Evolutionary conservation across 2,329 filamentous ascomycete genomes (phyloP), one percentile per base, ranked within the genome.

Genomic region (Penicillium sp.): DNA sequence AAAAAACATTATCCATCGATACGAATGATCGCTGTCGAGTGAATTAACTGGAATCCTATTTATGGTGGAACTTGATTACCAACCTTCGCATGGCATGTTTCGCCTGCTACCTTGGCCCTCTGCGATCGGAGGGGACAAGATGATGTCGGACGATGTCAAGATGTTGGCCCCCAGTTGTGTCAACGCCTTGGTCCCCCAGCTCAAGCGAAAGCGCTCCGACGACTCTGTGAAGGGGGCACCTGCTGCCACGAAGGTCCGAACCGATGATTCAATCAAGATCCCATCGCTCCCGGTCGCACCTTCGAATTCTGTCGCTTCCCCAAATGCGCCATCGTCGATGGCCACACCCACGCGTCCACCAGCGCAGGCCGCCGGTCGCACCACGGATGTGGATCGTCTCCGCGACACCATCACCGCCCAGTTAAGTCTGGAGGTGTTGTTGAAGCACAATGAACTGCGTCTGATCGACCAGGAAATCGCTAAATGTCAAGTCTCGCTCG

Each of bases 381-480:
- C 58, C 14, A 70, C 71, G 37, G 67, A 74, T 53, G 56, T 68
- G 23, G 67, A 87, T 37, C 80, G 78, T 57, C 83, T 89, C 62
- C 86, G 86, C 70, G 88, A 93, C 66, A 83, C 84, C 35, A 89
- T 98, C 71, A 88, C 92, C 71, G 87, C 92, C 61, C 90, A 97
- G 76, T 89, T 98, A 74, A 91, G 92, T 69, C 85, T 95, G 64
- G 93, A 97, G 78, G 93, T 98, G 53, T 79, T 98, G 62, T 80
- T 96, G 72, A 98, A 97, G 81, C 95, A 99, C 76, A 88, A 95
- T 69, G 95, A 99, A 79, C 79, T 98, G 58, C 91, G 93, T 56
- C 82, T 96, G 65, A 96, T 98, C 74, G 92, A 98, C 72, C 92
- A 96, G 77, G 95, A 98, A 78, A 84, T 98, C 63, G 93, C 92